Evolutionary conservation across 2,329 filamentous ascomycete genomes (phyloP).

Genomic region (Neurospora crassa): DNA sequence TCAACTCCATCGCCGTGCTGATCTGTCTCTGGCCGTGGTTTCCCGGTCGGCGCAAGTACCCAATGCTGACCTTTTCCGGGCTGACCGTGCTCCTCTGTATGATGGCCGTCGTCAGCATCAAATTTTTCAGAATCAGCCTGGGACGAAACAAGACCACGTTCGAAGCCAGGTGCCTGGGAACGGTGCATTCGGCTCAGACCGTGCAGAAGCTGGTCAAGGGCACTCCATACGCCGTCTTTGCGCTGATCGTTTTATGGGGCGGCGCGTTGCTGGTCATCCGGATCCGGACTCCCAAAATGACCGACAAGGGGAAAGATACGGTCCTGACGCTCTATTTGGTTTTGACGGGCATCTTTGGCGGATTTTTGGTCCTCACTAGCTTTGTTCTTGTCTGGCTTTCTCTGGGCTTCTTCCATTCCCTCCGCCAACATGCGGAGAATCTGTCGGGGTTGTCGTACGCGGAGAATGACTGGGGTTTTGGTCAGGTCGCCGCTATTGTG

Average conservation of each 20-base stretch:
- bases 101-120: not conserved
- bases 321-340: not conserved
- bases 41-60: not conserved
- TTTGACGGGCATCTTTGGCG: not conserved
- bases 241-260: not conserved
- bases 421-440: not conserved
- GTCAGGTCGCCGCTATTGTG: not conserved
- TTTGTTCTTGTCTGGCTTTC: not conserved
- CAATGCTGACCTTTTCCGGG: not conserved
- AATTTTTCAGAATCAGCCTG: not conserved
- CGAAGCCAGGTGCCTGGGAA: not conserved
- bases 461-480: not conserved
- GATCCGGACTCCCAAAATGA: not conserved
- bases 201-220: not conserved
- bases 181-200: not conserved
- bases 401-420: not conserved
- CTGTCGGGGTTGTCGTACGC: not conserved
- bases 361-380: not conserved
- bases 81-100: not conserved
- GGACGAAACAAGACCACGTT: not conserved
- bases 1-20: constrained; percentile 66
- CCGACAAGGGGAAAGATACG: not conserved
- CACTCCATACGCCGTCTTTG: not conserved
- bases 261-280: not conserved
- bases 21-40: not conserved